Evolutionary conservation across 345 rosid species (phyloP).

Genomic region (Dipteronia sinensis): DNA sequence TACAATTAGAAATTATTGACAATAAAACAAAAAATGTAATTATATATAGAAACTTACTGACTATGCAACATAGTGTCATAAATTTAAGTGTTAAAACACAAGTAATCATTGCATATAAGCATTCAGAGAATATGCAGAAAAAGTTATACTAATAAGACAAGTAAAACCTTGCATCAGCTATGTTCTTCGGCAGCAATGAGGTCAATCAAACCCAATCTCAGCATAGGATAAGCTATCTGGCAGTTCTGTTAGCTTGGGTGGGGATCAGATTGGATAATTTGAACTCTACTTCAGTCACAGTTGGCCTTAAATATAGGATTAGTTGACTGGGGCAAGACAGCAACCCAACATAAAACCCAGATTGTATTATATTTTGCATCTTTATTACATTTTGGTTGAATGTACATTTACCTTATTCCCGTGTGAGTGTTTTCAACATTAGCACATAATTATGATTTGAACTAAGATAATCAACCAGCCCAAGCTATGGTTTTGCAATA

Average conservation of each 20-base stretch:
- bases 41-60: background rate
- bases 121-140: background rate
- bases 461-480: background rate
- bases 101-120: background rate
- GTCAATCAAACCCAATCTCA: background rate
- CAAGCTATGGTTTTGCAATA: background rate
- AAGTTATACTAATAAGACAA: background rate
- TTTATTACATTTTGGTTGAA: background rate
- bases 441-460: background rate
- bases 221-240: background rate
- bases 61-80: background rate
- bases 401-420: background rate
- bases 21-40: background rate
- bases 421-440: background rate
- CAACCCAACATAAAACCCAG: background rate
- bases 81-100: background rate
- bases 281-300: background rate
- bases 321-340: background rate
- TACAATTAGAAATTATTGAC: background rate
- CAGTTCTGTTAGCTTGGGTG: background rate
- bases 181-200: background rate
- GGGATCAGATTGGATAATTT: background rate
- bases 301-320: background rate
- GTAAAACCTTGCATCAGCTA: background rate
- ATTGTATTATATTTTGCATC: background rate